Conservation (phyloP, 129 eudicot species). For the Escallonia rubra region DNA sequence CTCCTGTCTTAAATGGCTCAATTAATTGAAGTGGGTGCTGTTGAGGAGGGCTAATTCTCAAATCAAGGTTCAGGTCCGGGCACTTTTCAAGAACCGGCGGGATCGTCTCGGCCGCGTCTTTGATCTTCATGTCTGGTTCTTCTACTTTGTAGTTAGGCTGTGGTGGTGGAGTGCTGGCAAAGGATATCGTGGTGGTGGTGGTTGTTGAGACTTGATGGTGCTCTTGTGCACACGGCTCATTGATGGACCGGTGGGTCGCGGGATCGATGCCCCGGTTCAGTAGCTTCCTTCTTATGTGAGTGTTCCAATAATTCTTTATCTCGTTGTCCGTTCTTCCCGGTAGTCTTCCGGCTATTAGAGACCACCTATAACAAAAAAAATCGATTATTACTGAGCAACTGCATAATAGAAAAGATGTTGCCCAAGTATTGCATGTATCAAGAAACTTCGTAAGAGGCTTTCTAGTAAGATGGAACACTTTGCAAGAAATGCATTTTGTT, state of each 20-base stretch:
- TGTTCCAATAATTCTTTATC: constrained; percentile 96
- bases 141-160: constrained; percentile 26
- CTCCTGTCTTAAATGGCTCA: constrained; percentile 52
- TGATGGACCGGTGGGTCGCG: constrained; percentile 70
- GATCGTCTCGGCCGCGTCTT: constrained; percentile 15
- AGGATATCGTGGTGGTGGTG: constrained; percentile 28
- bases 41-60: constrained; percentile 74
- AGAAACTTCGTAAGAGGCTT: no score
- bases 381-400: no score
- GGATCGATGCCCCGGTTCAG: constrained; percentile 91
- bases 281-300: constrained; percentile 87
- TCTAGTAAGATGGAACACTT: no score
- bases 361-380: constrained; percentile 51
- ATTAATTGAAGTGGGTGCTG: constrained; percentile 40
- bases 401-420: no score
- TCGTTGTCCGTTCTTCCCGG: constrained; percentile 97
- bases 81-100: constrained; percentile 38
- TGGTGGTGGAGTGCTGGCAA: constrained; percentile 24
- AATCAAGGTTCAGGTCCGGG: constrained; percentile 79
- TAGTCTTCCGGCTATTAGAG: constrained; percentile 92
- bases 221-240: constrained; percentile 30
- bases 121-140: constrained; percentile 20
- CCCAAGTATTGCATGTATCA: no score
- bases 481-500: no score
- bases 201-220: no score